Base-by-base conservation (phyloP, 441 rosid genomes). In the Populus tomentosa region DNA sequence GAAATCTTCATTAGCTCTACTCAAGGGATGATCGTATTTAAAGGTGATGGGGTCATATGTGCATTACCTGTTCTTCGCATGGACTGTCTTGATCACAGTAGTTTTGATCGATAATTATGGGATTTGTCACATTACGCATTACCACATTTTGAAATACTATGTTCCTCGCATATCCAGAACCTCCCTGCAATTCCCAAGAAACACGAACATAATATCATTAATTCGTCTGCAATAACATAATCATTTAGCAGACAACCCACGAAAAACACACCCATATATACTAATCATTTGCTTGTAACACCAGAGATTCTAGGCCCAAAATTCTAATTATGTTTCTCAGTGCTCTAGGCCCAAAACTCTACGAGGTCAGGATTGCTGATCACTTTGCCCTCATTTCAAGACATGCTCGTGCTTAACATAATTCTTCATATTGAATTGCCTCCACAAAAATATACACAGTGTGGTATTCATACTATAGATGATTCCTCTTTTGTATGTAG, bases 41-140 rank as follows among this genome's bases (percentile, higher is more conserved):
- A 56, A 10, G 38, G 38, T 7, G 7, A 33, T 26, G 2, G 1
- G 13, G 14, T n/a, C 18, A 69, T 6, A 14, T 46, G 26, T 46
- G 26, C 7, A 14, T 71, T 84, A 93, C 98, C 97, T 93, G 83
- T 70, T 88, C 80, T 14, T 74, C 72, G 75, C 97, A 94, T 42
- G 89, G 65, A 26, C 63, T 71, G n/a, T 67, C 65, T 42, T 81
- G 84, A 73, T 94, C 98, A 69, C 98, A 94, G 33, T 94, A 94
- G 84, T 90, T 80, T 79, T 94, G 98, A 82, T 94, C 83, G 36
- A 94, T 88, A 74, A 94, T 90, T 67, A 94, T 94, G 11, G 98
- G 98, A 67, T 94, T 92, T 59, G 79, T 83, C 72, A 94, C 98
- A 67, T 94, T 90, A 21, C 46, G 53, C 97, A 94, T 91, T 4